These are phyloP conservation scores for Paracamarosporium sp. DNA, from an alignment of 2,329 filamentous ascomycete species.

Conservation along the genomic window DNA sequence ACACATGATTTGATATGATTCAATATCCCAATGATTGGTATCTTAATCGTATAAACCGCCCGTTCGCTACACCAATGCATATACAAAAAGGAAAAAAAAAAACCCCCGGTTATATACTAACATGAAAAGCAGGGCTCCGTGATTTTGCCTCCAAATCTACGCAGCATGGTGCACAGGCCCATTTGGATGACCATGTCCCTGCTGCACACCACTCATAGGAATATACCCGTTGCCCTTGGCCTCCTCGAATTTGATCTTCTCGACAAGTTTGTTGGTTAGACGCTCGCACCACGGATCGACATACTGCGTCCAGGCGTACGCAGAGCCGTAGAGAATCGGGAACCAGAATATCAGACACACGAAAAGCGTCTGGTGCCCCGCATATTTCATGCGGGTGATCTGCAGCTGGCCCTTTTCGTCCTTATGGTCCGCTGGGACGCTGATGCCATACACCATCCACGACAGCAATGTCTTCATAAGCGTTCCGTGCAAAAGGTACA, in stretches of 20 bases:
- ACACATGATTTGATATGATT: background rate
- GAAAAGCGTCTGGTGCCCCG: slow-evolving; percentile 9
- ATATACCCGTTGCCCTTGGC: slow-evolving; percentile 10
- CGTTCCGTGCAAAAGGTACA: slow-evolving; percentile 11
- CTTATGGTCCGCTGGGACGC: slow-evolving; percentile 9
- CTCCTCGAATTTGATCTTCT: slow-evolving; percentile 9
- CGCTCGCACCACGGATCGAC: slow-evolving; percentile 14
- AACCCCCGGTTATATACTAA: no score
- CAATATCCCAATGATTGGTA: no score
- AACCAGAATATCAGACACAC: slow-evolving; percentile 4
- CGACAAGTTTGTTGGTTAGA: slow-evolving; percentile 11
- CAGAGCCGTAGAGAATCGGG: slow-evolving; percentile 9
- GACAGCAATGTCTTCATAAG: slow-evolving; percentile 13
- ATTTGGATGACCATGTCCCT: background rate
- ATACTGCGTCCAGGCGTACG: slow-evolving; percentile 12
- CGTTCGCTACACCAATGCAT: background rate
- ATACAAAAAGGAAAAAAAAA: background rate
- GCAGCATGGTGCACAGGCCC: background rate
- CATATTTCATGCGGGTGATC: slow-evolving; percentile 10
- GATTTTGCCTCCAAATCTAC: background rate
- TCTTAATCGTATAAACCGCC: slow-evolving; percentile 3
- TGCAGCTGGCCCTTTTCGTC: slow-evolving; percentile 10
- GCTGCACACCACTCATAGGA: slow-evolving; percentile 6
- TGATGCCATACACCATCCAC: slow-evolving; percentile 15
- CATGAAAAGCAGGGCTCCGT: no score